These are phyloP conservation scores for Zymoseptoria pseudotritici DNA, from an alignment of 2,329 filamentous ascomycete species.

Conservation along the genomic window DNA sequence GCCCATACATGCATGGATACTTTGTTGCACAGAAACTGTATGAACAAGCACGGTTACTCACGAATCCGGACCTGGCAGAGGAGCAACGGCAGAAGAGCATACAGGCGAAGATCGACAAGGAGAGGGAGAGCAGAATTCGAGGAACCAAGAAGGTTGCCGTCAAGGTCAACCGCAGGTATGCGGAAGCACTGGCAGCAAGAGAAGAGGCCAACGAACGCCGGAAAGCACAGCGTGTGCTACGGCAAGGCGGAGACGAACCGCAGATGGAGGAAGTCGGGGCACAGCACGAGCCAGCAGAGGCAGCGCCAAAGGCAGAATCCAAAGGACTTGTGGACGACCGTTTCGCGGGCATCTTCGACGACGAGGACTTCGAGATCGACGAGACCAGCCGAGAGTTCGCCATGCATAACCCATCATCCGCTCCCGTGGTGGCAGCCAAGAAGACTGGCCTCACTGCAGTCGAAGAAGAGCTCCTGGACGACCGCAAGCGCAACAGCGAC, in stretches of 20 bases:
- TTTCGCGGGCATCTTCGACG: constrained; percentile 83
- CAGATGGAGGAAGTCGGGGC: constrained; percentile 53
- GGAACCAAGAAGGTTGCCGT: constrained; percentile 80
- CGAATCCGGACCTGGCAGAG: constrained; percentile 89
- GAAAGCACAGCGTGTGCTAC: constrained; percentile 42
- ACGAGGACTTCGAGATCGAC: constrained; percentile 87
- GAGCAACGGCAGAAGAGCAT: constrained; percentile 86
- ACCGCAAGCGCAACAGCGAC: constrained; percentile 28
- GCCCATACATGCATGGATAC: constrained; percentile 98
- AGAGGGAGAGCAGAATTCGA: constrained; percentile 87
- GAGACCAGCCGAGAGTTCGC: constrained; percentile 83
- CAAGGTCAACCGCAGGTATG: constrained; percentile 79
- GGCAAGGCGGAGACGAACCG: constrained; percentile 52
- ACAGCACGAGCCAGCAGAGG: constrained; percentile 16
- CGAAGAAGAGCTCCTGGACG: constrained; percentile 51
- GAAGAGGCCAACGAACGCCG: constrained; percentile 58
- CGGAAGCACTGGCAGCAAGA: constrained; percentile 57
- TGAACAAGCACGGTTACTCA: constrained; percentile 86
- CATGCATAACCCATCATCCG: constrained; percentile 80
- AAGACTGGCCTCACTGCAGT: constrained; percentile 45
- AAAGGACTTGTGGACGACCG: constrained; percentile 64
- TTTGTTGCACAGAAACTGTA: constrained; percentile 94
- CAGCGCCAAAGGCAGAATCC: constrained; percentile 23
- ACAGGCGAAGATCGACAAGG: constrained; percentile 92
- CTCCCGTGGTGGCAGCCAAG: constrained; percentile 18